Evolutionary conservation across 176 grass and related monocot species (phyloP), one percentile per base, ranked within the genome.

Genomic region (Miscanthus lutarioriparius): DNA sequence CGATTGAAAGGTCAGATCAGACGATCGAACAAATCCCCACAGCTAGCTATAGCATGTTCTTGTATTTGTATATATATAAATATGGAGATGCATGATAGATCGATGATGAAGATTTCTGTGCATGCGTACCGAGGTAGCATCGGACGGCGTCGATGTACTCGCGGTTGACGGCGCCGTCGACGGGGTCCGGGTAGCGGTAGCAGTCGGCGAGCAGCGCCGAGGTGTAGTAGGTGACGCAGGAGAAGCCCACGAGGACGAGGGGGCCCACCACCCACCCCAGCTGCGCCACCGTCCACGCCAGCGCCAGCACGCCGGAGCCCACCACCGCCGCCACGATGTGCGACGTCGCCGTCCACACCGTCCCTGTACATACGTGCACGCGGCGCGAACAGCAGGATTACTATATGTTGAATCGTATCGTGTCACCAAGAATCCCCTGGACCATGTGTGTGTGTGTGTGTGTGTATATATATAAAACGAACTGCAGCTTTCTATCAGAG

Each of bases 281-380:
- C 75, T 99, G 96, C 44, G 96, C 96, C 64, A 99, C 88, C 54
- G 93, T 99, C 96, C 96, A 99, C 36, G 96, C 88, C 23, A 99
- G 90, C 10, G 96, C 96, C 1, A 99, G 88, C 70, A 94, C 91
- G 26, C 96, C 96, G 40, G 96, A 99, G 6, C 93, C 96, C 11
- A 96, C 88, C 77, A 99, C 91, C 32, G 93, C 96, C 19, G 96
- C 96, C 4, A 86, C 93, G 72, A 99, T 99, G 87, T 99, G 96
- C 4, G 91, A 82, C 48, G 91, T 90, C 64, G 96, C 96, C 16
- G 93, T 92, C 96, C 96, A 99, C 81, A 99, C 87, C 9, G 96
- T 99, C 78, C 96, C 96, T 99, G 82, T 25, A 59, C 6, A 85
- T 2, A 2, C n/a, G 30, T 17, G 5, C 16, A 53, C 49, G 1